A percentile compares a stretch with the other conserved stretches of the same genome.
Evolutionary conservation across 2,329 filamentous ascomycete genomes (phyloP).

Genomic region (Cladosporium sp.): DNA sequence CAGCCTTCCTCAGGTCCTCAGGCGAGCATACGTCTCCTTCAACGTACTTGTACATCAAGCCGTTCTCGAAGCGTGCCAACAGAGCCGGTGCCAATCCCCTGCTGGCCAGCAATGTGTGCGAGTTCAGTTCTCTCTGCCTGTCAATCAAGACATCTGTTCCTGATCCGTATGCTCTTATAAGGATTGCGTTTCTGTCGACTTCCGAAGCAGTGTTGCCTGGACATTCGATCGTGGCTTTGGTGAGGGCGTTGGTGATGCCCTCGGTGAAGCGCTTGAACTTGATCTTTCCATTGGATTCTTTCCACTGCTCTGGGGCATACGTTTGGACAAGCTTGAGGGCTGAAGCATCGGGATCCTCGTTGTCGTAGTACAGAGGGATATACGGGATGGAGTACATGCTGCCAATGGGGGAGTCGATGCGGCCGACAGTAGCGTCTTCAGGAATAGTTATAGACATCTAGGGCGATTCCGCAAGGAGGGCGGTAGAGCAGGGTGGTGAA

Average conservation of each 20-base stretch:
- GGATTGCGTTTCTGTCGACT: conserved; percentile 79
- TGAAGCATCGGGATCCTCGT: conserved; percentile 72
- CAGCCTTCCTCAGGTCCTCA: conserved; percentile 72
- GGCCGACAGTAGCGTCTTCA: conserved; percentile 22
- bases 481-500: conserved; percentile 19
- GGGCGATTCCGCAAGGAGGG: conserved; percentile 19
- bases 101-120: conserved; percentile 83
- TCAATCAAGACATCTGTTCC: conserved; percentile 95
- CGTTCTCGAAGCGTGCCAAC: conserved; percentile 90
- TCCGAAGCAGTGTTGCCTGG: conserved; percentile 72
- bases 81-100: conserved; percentile 81
- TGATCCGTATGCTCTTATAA: conserved; percentile 90
- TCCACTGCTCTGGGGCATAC: conserved; percentile 77
- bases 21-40: conserved; percentile 77
- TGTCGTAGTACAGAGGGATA: conserved; percentile 78
- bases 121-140: conserved; percentile 67
- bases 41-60: conserved; percentile 91
- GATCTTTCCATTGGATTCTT: conserved; percentile 66
- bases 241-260: conserved; percentile 93
- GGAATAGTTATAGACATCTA: conserved; percentile 21
- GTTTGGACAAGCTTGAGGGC: conserved; percentile 77
- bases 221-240: conserved; percentile 72
- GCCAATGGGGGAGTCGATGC: conserved; percentile 36
- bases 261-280: conserved; percentile 92
- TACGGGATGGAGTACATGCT: conserved; percentile 37